Base-by-base conservation (phyloP, 1,284 basidiomycete species). In the Phylloporus gajari region DNA sequence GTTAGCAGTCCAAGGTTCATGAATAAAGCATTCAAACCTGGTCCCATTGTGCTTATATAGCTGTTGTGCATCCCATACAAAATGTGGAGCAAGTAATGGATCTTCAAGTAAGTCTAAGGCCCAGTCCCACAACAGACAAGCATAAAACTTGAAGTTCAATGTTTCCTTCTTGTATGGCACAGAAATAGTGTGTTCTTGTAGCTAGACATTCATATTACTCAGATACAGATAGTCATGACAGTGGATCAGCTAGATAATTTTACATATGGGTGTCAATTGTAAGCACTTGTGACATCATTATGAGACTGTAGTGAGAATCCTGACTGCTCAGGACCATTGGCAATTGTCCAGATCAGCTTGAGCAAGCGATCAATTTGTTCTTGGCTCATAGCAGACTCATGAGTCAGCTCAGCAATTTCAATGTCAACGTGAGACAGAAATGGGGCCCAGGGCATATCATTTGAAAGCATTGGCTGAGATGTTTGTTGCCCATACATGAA, bases 101-200 rank as follows among this genome's bases (percentile, higher is more conserved):
- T 83, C 75, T 1, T 66, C 40, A 0, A 84, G 30, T 1, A 81
- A 51, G 60, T 79, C 75, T 0, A 76, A 58, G 0, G 58, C 72
- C 81, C 80, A 83, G 1, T 82, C 73, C 80, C 80, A 83, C 0
- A 83, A n/a, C n/a, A n/a, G n/a, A n/a, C n/a, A n/a, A n/a, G n/a
- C n/a, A n/a, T n/a, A n/a, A n/a, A n/a, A n/a, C n/a, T n/a, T n/a
- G n/a, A n/a, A n/a, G n/a, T n/a, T n/a, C n/a, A n/a, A n/a, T n/a
- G n/a, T n/a, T n/a, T n/a, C n/a, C n/a, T n/a, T n/a, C n/a, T n/a
- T n/a, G n/a, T n/a, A n/a, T n/a, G n/a, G n/a, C n/a, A n/a, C n/a
- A n/a, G n/a, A n/a, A n/a, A n/a, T n/a, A n/a, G n/a, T n/a, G n/a
- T n/a, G n/a, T n/a, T n/a, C n/a, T n/a, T n/a, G n/a, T n/a, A n/a